These are phyloP conservation scores for Suhomyces choctaworum DNA, from an alignment of 1,139 yeast species.

Conservation along the genomic window DNA sequence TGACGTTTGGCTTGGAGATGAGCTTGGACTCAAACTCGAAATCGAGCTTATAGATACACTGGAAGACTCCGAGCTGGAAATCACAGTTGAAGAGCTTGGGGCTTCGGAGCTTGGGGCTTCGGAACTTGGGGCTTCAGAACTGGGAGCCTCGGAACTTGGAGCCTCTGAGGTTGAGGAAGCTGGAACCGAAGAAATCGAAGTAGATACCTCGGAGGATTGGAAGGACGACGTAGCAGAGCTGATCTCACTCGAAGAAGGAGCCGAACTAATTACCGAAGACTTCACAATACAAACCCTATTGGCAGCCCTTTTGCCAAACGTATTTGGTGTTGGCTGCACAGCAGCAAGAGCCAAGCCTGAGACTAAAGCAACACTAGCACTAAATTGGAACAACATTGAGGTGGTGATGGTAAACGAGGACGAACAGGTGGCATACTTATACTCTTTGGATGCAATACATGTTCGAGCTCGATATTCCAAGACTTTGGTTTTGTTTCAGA, in stretches of 20 bases:
- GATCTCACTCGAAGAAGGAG: neutral
- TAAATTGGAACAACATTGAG: constrained; percentile 3
- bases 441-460: too few species aligned
- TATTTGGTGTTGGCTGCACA: constrained; percentile 1
- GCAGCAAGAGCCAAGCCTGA: neutral
- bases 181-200: too few species aligned
- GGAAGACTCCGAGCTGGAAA: neutral
- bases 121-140: neutral
- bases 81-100: neutral
- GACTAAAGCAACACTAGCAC: neutral
- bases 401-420: too few species aligned
- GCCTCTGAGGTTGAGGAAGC: too few species aligned
- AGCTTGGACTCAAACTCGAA: neutral
- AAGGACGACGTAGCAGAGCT: too few species aligned
- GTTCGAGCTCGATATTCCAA: too few species aligned
- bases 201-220: neutral
- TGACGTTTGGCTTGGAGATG: neutral
- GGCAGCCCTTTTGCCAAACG: neutral
- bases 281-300: constrained; percentile 1
- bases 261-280: neutral
- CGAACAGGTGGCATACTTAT: too few species aligned
- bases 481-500: too few species aligned
- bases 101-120: neutral
- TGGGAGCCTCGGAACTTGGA: neutral
- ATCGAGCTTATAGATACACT: neutral